Percentiles rank a stretch among this genome's conserved stretches.
Conservation (phyloP, 2,329 filamentous ascomycete genomes). For the Cladobotryum protrusum region DNA sequence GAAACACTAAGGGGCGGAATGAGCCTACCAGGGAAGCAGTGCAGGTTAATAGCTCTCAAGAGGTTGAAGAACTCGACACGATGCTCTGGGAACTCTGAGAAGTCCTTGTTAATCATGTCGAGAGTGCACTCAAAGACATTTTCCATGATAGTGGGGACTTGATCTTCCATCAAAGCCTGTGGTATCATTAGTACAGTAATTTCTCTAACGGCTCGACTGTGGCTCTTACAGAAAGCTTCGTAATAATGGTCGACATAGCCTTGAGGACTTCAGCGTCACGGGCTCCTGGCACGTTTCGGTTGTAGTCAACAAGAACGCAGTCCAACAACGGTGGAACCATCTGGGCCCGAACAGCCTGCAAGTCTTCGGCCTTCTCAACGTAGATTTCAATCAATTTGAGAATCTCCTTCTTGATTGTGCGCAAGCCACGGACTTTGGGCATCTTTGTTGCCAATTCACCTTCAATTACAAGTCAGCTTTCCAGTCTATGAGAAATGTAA, state of each 20-base stretch:
- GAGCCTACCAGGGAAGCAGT: slow-evolving; percentile 75
- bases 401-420: slow-evolving; percentile 99
- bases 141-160: slow-evolving; percentile 96
- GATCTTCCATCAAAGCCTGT: slow-evolving; percentile 92
- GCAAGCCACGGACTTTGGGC: slow-evolving; percentile 87
- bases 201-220: neutral
- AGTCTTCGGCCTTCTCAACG: slow-evolving; percentile 94
- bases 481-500: neutral
- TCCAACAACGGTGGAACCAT: slow-evolving; percentile 96
- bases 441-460: slow-evolving; percentile 94
- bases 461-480: slow-evolving; percentile 25
- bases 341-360: slow-evolving; percentile 85
- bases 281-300: slow-evolving; percentile 91
- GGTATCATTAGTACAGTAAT: slow-evolving; percentile 9
- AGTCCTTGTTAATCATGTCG: slow-evolving; percentile 99
- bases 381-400: slow-evolving; percentile 97
- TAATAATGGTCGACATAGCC: slow-evolving; percentile 96
- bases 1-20: neutral
- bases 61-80: slow-evolving; percentile 99
- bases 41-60: slow-evolving; percentile 88
- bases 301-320: slow-evolving; percentile 91
- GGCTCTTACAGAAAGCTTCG: slow-evolving; percentile 87
- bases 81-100: slow-evolving; percentile 97
- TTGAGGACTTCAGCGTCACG: slow-evolving; percentile 94
- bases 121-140: slow-evolving; percentile 97